A percentile compares a stretch with the other conserved stretches of the same genome.
Evolutionary conservation across 805 yeast species (phyloP).

Genomic region (Maudiozyma saulgeensis): DNA sequence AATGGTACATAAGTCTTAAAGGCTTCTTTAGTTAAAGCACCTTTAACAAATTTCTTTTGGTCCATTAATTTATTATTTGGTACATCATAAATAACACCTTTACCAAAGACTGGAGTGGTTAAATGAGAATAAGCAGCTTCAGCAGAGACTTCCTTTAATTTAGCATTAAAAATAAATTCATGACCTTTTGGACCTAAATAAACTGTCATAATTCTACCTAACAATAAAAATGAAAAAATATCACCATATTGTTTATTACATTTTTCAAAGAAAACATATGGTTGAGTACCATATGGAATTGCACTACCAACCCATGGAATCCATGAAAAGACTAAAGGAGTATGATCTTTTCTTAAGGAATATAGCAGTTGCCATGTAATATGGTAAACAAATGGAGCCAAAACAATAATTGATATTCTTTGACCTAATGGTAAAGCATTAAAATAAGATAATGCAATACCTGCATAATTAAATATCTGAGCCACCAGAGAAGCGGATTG

Average conservation of each 20-base stretch:
- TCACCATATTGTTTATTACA: conserved; percentile 84
- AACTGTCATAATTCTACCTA: conserved; percentile 92
- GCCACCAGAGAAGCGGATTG: conserved; percentile 14
- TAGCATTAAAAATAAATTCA: conserved; percentile 89
- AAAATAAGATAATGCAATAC: conserved; percentile 19
- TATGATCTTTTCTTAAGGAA: conserved; percentile 71
- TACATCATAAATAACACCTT: conserved; percentile 96
- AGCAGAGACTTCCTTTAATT: conserved; percentile 81
- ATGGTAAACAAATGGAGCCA: conserved; percentile 54
- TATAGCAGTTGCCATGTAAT: conserved; percentile 57
- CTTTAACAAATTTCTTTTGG: conserved; percentile 93
- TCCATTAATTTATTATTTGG: conserved; percentile 93
- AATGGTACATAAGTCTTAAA: conserved; percentile 81
- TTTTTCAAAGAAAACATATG: conserved; percentile 76
- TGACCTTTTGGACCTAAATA: conserved; percentile 96
- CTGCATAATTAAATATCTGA: conserved; percentile 11
- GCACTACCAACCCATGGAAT: conserved; percentile 96
- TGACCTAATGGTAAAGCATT: conserved; percentile 30
- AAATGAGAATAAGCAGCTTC: conserved; percentile 92
- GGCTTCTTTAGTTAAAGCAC: conserved; percentile 75
- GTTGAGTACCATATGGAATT: conserved; percentile 80
- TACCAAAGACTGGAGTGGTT: conserved; percentile 98
- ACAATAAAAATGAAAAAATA: conserved; percentile 77
- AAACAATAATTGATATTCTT: conserved; percentile 27
- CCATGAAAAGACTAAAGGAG: conserved; percentile 85